phyloP scores from a whole-genome alignment of 2,329 filamentous ascomycete genomes.

The Sphaerostilbella broomeana region DNA sequence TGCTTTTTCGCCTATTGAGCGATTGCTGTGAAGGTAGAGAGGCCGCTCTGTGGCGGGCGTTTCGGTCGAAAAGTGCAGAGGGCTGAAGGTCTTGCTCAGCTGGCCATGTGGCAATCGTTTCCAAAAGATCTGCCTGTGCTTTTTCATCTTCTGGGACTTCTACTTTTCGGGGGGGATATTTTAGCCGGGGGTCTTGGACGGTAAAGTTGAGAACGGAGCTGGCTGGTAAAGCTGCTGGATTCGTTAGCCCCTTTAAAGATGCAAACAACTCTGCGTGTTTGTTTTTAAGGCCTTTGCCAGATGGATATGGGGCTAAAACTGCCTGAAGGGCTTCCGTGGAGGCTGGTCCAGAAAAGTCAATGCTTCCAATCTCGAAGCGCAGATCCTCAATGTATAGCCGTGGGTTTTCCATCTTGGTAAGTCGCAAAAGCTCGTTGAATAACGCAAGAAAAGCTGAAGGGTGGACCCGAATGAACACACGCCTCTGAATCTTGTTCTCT shows the following conservation, averaged over 20 bases:
- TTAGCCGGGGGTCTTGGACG: slow-evolving; percentile 71
- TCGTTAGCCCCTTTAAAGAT: slow-evolving; percentile 53
- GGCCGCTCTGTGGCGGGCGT: slow-evolving; percentile 57
- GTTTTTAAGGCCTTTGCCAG: slow-evolving; percentile 21
- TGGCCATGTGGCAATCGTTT: slow-evolving; percentile 62
- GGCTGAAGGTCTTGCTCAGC: slow-evolving; percentile 45
- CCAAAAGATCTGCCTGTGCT: slow-evolving; percentile 40
- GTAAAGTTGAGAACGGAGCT: slow-evolving; percentile 67
- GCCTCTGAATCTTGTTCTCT: slow-evolving; percentile 26
- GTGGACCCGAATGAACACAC: slow-evolving; percentile 68
- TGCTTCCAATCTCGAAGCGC: slow-evolving; percentile 59
- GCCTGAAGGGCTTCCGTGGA: slow-evolving; percentile 72
- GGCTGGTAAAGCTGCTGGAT: slow-evolving; percentile 61
- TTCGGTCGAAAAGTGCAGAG: slow-evolving; percentile 60
- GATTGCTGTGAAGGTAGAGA: slow-evolving; percentile 68
- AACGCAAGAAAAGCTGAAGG: slow-evolving; percentile 70
- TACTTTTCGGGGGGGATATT: slow-evolving; percentile 61
- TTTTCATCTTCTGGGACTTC: slow-evolving; percentile 34
- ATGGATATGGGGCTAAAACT: slow-evolving; percentile 51
- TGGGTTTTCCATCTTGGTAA: slow-evolving; percentile 55
- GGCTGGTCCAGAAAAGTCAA: slow-evolving; percentile 57
- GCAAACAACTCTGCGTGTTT: slow-evolving; percentile 44
- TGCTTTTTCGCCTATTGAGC: slow-evolving; percentile 68
- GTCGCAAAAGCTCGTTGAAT: slow-evolving; percentile 55
- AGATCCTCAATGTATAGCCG: slow-evolving; percentile 60